Percentiles rank a stretch among this genome's conserved stretches.
Evolutionary conservation across 2,329 filamentous ascomycete species (phyloP).

Genomic region (Acarospora socialis): DNA sequence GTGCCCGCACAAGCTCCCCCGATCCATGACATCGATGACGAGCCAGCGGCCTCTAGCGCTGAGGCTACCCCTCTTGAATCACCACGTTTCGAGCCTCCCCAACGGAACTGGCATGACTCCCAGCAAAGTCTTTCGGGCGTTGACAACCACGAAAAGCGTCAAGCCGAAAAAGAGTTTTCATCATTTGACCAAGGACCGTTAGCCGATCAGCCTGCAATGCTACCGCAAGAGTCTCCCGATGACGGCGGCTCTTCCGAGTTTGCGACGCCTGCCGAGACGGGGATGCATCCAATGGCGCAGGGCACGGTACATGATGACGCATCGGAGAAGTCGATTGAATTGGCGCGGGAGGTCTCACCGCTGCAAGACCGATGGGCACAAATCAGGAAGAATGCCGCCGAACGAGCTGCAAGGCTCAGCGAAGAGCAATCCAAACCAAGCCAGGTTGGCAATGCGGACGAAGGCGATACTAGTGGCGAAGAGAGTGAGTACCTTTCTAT

Average conservation of each 20-base stretch:
- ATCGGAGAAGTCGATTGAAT: neutral
- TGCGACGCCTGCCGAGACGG: constrained; percentile 5
- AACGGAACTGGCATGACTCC: constrained; percentile 25
- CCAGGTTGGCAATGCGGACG: constrained; percentile 38
- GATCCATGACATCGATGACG: neutral
- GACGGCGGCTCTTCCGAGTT: constrained; percentile 9
- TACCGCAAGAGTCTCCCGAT: constrained; percentile 41
- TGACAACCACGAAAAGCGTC: constrained; percentile 35
- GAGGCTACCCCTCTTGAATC: neutral
- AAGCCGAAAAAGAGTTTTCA: constrained; percentile 38
- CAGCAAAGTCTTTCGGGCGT: constrained; percentile 43
- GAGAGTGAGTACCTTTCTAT: constrained; percentile 83
- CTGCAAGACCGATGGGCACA: constrained; percentile 79
- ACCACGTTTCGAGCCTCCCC: neutral
- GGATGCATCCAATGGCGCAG: neutral
- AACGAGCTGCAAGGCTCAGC: constrained; percentile 53
- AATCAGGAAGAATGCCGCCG: constrained; percentile 86
- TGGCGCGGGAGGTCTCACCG: constrained; percentile 3
- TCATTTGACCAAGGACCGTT: constrained; percentile 83
- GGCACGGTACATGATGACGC: neutral
- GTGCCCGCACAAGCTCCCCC: constrained; percentile 1
- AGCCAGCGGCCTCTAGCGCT: neutral
- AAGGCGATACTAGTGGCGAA: constrained; percentile 86
- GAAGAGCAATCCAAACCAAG: constrained; percentile 50
- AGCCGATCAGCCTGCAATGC: constrained; percentile 71